Evolutionary conservation across 495 filamentous ascomycete species (phyloP).

Genomic region (Durotheca rogersii): DNA sequence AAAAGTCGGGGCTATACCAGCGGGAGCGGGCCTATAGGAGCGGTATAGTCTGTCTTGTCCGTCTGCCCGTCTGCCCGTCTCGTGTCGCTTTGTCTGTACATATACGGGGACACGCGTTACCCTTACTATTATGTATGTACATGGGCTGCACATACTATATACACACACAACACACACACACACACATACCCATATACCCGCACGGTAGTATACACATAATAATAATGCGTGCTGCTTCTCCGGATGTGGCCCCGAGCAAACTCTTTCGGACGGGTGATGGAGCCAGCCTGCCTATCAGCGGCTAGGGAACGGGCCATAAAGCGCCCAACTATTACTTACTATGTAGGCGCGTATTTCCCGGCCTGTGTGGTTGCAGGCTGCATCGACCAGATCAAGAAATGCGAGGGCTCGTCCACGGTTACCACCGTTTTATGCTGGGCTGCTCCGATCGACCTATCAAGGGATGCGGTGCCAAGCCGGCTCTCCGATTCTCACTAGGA

Average conservation of each 20-base stretch:
- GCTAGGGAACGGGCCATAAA: slow-evolving; percentile 6
- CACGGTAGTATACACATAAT: too few species aligned
- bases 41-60: too few species aligned
- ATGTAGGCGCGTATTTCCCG: slow-evolving; percentile 19
- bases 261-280: slow-evolving; percentile 9
- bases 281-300: slow-evolving; percentile 19
- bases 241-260: slow-evolving; percentile 20
- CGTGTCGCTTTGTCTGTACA: too few species aligned
- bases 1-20: too few species aligned
- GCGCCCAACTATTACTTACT: slow-evolving; percentile 17
- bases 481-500: slow-evolving; percentile 9
- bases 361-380: slow-evolving; percentile 18
- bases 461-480: slow-evolving; percentile 16
- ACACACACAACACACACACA: neutral
- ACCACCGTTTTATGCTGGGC: slow-evolving; percentile 2
- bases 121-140: too few species aligned
- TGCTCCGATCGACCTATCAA: slow-evolving; percentile 16
- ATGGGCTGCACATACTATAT: too few species aligned
- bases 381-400: slow-evolving; percentile 14
- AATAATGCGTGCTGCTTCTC: too few species aligned
- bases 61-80: too few species aligned
- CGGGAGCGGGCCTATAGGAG: too few species aligned
- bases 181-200: slow-evolving; percentile 9
- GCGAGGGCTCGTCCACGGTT: slow-evolving; percentile 1
- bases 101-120: too few species aligned